Evolutionary conservation across 2,329 filamentous ascomycete genomes (phyloP), one percentile per base, ranked within the genome.

Genomic region (Oidium heveae): DNA sequence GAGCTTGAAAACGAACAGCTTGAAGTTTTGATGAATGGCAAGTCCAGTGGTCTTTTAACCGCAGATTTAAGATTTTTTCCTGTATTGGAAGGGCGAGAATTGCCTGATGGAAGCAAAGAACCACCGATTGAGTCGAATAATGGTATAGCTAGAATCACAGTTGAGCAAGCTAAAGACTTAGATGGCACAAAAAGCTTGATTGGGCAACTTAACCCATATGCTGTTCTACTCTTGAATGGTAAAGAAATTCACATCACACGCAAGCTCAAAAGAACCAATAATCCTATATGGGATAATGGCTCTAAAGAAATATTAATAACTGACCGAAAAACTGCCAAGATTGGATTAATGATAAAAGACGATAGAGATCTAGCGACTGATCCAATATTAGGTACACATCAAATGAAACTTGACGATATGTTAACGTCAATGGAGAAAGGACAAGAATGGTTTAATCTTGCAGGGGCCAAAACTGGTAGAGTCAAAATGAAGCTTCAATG

Each of bases 121-220:
- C 85, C 88, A 2, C 77, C 85, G 0, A 89, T 89, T 28, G 87
- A 94, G 62, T 82, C 86, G 16, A 89, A 89, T 64, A 94, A 89
- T 20, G 93, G 91, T 72, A 94, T 98, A 65, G 78, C 88, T 58
- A 82, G 86, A 58, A 94, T 95, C 67, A 93, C 84, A 0, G 77
- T 98, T 54, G 88, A 95, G 65, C 89, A 94, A 68, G 89, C 88
- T 60, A 98, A 98, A 72, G 89, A 96, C 62, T 75, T 98, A 34
- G 91, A 98, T 63, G 82, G 82, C 53, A 84, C 78, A 59, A 95
- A 91, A 79, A 94, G 87, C 68, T 70, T 98, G 64, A 80, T 96
- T 57, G 91, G 91, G 33, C 75, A 82, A 58, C 80, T 98, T 50
- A 96, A 87, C 67, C 91, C 91, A 1, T 98, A 96, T 61, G 88